Evolutionary conservation across 2,329 filamentous ascomycete genomes (phyloP), one percentile per base, ranked within the genome.

Genomic region (Cladophialophora immunda): DNA sequence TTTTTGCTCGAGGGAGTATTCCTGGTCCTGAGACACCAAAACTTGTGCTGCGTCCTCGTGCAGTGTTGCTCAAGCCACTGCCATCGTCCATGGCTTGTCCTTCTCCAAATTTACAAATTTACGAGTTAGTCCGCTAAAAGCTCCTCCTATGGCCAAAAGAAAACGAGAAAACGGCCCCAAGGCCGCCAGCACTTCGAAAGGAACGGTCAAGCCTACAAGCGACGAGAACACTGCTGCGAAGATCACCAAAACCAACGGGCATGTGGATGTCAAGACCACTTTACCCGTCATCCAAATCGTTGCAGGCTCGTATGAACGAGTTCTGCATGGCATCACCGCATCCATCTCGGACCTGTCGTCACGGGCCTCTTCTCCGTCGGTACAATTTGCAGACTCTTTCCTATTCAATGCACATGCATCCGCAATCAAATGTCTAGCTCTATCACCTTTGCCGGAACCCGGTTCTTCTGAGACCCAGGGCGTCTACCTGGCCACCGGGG

Each of bases 381-480:
- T 89, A 62, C 84, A 89, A 59, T 98, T 97, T 76, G 87, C 92
- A 71, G 94, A 98, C 79, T 94, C 92, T 0, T 99, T 99, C 79
- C 87, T 99, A 65, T 97, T 99, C 86, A 92, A 94, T 76, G 94
- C 95, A 15, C 95, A 99, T 81, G 86, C 89, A 64, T 96, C 94
- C 13, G 90, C 95, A 4, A 92, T 99, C 77, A 91, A 93, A 74
- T 96, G 92, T 76, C 85, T 99, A 36, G 93, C 94, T 27, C 81
- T 97, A 68, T 97, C 94, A 8, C 90, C 91, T 2, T 84, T 91
- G 0, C 92, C 92, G 13, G 86, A 85, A 22, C 74, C 76, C 45
- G 76, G 79, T 67, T 75, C 77, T 53, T 68, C 65, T 82, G 64
- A 84, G 82, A 70, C 89, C n/a, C 90, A 92, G 76, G 97, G 95